Percentiles rank a stretch among this genome's conserved stretches.
These are phyloP conservation scores for Dryas drummondii DNA, from an alignment of 306 rosid species.

Conservation along the genomic window DNA sequence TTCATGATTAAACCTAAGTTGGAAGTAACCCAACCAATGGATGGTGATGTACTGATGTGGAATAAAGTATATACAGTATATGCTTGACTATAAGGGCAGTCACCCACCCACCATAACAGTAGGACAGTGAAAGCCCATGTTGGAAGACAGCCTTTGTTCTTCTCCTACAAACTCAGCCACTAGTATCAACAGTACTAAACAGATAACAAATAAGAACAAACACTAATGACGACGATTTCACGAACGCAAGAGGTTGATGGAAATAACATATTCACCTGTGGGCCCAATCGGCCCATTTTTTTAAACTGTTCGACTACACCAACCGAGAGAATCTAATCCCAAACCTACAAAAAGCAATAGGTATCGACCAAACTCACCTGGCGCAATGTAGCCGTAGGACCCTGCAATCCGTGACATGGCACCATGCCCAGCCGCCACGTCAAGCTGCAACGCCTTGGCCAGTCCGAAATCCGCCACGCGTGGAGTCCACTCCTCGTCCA, in stretches of 20 bases:
- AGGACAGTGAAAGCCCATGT: background rate
- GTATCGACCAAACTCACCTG: conserved; percentile 38
- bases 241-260: background rate
- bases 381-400: conserved; percentile 87
- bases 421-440: conserved; percentile 12
- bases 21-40: background rate
- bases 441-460: conserved; percentile 56
- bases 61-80: background rate
- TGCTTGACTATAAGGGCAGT: background rate
- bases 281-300: background rate
- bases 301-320: background rate
- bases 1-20: background rate
- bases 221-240: background rate
- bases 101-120: conserved; percentile 6
- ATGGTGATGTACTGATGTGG: background rate
- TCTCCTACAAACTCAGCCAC: background rate
- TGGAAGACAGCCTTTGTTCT: background rate
- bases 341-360: background rate
- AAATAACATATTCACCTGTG: background rate
- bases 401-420: conserved; percentile 73
- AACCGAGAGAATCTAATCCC: background rate
- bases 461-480: conserved; percentile 80
- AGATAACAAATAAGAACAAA: background rate
- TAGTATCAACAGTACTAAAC: background rate
- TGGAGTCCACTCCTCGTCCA: conserved; percentile 60